phyloP scores from a whole-genome alignment of 1,284 basidiomycete genomes.

The Pyrrhoderma noxium region DNA sequence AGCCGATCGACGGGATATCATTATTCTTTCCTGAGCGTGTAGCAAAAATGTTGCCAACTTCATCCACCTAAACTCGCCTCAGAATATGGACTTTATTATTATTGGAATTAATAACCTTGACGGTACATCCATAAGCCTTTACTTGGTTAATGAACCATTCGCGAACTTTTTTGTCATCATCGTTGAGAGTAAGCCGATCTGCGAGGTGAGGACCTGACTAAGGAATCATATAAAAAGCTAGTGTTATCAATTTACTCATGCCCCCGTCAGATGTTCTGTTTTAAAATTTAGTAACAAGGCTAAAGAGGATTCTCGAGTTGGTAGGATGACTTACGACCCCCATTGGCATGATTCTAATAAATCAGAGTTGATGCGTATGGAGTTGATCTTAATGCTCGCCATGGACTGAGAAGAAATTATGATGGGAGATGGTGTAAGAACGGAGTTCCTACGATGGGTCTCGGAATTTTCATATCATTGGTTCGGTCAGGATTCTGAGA shows the following conservation, averaged over 20 bases:
- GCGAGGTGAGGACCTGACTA: background rate
- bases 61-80: conserved; percentile 4
- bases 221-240: background rate
- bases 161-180: conserved; percentile 21
- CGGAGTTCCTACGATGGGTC: no score
- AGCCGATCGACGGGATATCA: conserved; percentile 18
- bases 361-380: conserved; percentile 10
- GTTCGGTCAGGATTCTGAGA: no score
- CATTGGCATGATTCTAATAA: conserved; percentile 16
- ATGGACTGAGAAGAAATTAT: background rate
- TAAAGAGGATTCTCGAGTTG: background rate
- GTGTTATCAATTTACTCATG: conserved; percentile 10
- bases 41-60: conserved; percentile 21
- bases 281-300: no score
- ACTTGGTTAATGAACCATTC: conserved; percentile 21
- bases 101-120: conserved; percentile 12
- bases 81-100: background rate
- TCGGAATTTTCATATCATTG: no score
- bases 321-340: conserved; percentile 13
- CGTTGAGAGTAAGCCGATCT: conserved; percentile 20
- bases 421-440: background rate
- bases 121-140: conserved; percentile 20
- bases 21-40: conserved; percentile 19
- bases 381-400: conserved; percentile 12
- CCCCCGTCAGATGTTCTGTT: conserved; percentile 15